Conservation (phyloP, 2,329 filamentous ascomycete species). For the Diaporthe velutina region DNA sequence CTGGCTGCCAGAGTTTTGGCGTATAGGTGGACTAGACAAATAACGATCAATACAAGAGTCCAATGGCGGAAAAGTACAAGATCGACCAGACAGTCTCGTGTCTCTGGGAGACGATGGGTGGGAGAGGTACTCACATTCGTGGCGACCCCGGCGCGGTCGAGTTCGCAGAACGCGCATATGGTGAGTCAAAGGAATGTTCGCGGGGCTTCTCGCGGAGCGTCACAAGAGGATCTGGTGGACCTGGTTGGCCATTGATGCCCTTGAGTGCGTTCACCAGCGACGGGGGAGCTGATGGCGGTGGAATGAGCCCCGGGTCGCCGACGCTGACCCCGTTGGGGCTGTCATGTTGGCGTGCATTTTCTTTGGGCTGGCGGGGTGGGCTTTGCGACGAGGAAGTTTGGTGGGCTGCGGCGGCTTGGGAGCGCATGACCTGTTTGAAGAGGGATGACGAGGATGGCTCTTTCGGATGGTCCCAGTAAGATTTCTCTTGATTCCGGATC, state of each 20-base stretch:
- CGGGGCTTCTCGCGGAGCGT: slow-evolving; percentile 48
- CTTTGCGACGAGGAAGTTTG: slow-evolving; percentile 47
- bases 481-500: slow-evolving; percentile 11
- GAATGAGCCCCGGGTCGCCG: slow-evolving; percentile 37
- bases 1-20: slow-evolving; percentile 80
- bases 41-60: slow-evolving; percentile 34
- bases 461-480: slow-evolving; percentile 42
- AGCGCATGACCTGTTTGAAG: slow-evolving; percentile 51
- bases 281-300: slow-evolving; percentile 44
- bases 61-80: slow-evolving; percentile 22
- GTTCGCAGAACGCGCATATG: slow-evolving; percentile 67
- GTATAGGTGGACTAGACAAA: slow-evolving; percentile 69
- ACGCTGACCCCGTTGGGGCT: slow-evolving; percentile 43
- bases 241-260: slow-evolving; percentile 56
- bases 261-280: slow-evolving; percentile 49
- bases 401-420: slow-evolving; percentile 50
- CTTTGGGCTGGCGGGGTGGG: slow-evolving; percentile 42
- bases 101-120: slow-evolving; percentile 30
- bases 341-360: slow-evolving; percentile 39
- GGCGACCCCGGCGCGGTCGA: slow-evolving; percentile 72
- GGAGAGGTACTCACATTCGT: slow-evolving; percentile 62
- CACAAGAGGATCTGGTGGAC: slow-evolving; percentile 50
- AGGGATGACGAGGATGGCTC: slow-evolving; percentile 43
- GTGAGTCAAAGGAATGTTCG: slow-evolving; percentile 61
- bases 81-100: background rate